Percentiles rank a stretch among this genome's conserved stretches.
Conservation (phyloP, 768 basidiomycete genomes). For the Auriscalpium orientale region DNA sequence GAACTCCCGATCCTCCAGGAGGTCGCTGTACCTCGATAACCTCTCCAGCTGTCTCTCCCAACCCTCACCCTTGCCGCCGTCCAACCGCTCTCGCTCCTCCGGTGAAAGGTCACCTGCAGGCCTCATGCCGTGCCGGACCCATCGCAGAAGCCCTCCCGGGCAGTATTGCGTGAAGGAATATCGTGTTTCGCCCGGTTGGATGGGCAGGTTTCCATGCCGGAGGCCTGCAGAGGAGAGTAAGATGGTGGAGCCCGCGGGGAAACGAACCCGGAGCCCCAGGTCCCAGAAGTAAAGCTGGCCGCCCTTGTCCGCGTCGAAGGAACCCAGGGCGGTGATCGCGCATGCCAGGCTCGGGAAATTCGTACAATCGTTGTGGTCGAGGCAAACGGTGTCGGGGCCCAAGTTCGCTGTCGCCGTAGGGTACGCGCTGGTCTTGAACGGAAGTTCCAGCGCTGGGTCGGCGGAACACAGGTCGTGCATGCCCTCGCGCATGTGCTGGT, state of each 20-base stretch:
- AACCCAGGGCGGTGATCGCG: constrained; percentile 9
- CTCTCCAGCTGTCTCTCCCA: no score
- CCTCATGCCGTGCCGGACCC: neutral
- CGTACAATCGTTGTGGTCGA: constrained; percentile 5
- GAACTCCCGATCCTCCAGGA: no score
- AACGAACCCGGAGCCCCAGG: constrained; percentile 13
- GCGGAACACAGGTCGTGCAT: no score
- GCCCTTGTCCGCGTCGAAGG: constrained; percentile 8
- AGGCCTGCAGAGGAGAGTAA: constrained; percentile 14
- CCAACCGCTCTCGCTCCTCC: no score
- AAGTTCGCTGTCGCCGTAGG: constrained; percentile 13
- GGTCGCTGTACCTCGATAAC: no score
- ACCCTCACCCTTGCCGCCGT: no score
- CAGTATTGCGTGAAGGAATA: constrained; percentile 7
- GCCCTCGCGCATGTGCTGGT: no score
- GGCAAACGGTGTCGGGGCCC: constrained; percentile 2
- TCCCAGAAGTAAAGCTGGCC: constrained; percentile 16
- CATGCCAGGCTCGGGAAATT: constrained; percentile 9
- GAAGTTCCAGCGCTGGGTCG: neutral
- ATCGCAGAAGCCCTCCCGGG: constrained; percentile 2
- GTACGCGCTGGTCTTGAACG: constrained; percentile 9
- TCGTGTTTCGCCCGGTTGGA: constrained; percentile 1
- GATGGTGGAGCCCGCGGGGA: constrained; percentile 13
- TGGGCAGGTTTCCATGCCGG: constrained; percentile 13
- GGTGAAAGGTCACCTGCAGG: no score